Base-by-base conservation (phyloP, 2,329 filamentous ascomycete species). In the Penicillium capsulatum region DNA sequence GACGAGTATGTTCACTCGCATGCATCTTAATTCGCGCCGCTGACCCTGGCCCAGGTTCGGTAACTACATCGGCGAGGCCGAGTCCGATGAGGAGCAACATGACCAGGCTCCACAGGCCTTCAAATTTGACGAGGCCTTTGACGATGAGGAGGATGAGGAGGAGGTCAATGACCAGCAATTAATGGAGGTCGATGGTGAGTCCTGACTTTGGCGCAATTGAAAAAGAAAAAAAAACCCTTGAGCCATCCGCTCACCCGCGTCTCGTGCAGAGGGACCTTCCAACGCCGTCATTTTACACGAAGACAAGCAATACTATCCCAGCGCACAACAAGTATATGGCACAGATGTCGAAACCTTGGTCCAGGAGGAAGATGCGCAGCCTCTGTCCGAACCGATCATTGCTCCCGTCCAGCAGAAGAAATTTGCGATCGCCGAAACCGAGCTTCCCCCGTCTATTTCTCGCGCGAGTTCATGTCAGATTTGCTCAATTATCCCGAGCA, bases 281-380 rank as follows among this genome's bases (percentile, higher is more conserved):
- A 98, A 97, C 65, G 91, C 92, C 36, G 89, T 98, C n/a, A 79
- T 98, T 42, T 78, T 98, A 31, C 92, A 98, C 69, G 92, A 98
- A 74, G 92, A 98, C 71, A 98, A 98, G 67, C 92, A 97, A 64
- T 98, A 98, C 68, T 98, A 98, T 63, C 92, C 92, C 19, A 95
- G 90, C n/a, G 92, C 92, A 40, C 83, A 91, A 61, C 92, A 98
- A 66, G 83, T 95, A 29, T 98, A 97, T 63, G 92, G 92, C 36
- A 77, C 82, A 55, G 90, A 92, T 68, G 92, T 98, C 56, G 92
- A 98, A 69, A 92, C 91, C 1, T 71, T 95, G 66, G 91, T 98
- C 26, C 86, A 97, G 61, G 92, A 98, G 66, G 92, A 97, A 70
- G 92, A 98, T 72, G 86, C 90, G 44, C 92, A 98, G 65, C 86